phyloP scores from a whole-genome alignment of 2,329 filamentous ascomycete species.

The Eutypa lata region DNA sequence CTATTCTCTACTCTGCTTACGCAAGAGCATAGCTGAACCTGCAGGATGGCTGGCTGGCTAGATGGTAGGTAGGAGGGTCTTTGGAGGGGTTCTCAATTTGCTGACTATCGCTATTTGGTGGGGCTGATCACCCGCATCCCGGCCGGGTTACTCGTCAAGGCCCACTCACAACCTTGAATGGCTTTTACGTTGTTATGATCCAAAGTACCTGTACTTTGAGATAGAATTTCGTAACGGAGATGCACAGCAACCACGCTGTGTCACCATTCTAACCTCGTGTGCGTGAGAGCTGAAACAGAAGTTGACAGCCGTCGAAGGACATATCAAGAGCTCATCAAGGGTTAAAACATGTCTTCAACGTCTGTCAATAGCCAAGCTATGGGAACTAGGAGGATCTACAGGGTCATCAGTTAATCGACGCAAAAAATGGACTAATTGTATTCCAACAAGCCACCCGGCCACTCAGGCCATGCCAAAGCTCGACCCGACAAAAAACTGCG shows the following conservation, averaged over 20 bases:
- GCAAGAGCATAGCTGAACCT: too few species aligned
- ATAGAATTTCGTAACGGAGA: slow-evolving; percentile 9
- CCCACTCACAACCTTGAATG: neutral
- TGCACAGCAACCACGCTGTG: slow-evolving; percentile 1
- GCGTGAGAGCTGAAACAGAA: slow-evolving; percentile 4
- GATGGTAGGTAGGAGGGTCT: too few species aligned
- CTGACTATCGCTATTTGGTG: too few species aligned
- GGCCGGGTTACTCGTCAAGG: neutral
- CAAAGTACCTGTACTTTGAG: slow-evolving; percentile 15
- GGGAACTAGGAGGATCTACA: slow-evolving; percentile 7
- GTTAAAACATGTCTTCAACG: slow-evolving; percentile 6
- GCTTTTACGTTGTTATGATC: slow-evolving; percentile 9
- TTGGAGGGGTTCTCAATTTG: too few species aligned
- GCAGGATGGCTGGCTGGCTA: too few species aligned
- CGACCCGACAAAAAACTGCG: neutral
- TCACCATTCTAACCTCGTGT: neutral
- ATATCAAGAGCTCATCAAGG: too few species aligned
- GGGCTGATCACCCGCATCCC: neutral
- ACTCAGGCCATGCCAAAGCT: neutral
- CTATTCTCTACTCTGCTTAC: too few species aligned
- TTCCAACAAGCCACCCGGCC: neutral
- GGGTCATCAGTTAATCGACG: slow-evolving; percentile 10
- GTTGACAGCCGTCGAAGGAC: too few species aligned
- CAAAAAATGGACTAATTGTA: slow-evolving; percentile 7
- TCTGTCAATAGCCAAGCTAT: neutral